Evolutionary conservation across 1,284 basidiomycete species (phyloP).

Genomic region (Trametes pubescens): DNA sequence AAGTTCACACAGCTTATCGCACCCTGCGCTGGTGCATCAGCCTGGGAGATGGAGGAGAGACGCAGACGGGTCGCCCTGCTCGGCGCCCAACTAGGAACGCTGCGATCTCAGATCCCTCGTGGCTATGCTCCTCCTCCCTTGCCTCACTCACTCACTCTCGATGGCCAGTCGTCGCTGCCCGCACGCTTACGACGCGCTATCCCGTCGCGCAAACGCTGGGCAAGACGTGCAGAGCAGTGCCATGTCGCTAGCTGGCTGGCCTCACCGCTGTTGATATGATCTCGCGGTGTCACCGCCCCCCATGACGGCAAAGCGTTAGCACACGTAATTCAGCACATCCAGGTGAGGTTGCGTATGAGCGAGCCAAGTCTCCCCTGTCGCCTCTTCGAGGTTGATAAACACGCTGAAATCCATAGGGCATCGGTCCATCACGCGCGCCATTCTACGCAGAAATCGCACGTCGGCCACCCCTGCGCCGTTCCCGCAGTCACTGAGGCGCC

Average conservation of each 20-base stretch:
- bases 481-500: neutral
- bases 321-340: too few species aligned
- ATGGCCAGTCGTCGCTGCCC: neutral
- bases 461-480: neutral
- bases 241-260: too few species aligned
- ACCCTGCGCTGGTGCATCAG: constrained; percentile 23
- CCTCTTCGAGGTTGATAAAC: too few species aligned
- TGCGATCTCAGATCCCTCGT: constrained; percentile 26
- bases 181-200: neutral
- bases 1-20: constrained; percentile 41
- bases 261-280: too few species aligned
- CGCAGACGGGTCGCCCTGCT: neutral
- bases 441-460: neutral
- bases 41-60: constrained; percentile 31
- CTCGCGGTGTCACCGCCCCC: too few species aligned
- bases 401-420: too few species aligned
- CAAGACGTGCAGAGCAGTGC: too few species aligned
- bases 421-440: neutral
- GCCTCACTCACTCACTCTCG: neutral
- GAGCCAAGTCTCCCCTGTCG: too few species aligned
- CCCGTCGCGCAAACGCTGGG: too few species aligned
- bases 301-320: too few species aligned
- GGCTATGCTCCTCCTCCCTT: constrained; percentile 18
- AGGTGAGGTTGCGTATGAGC: too few species aligned
- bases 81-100: constrained; percentile 6